phyloP scores from a whole-genome alignment of 2,329 filamentous ascomycete genomes.

The Xylaria sp. region DNA sequence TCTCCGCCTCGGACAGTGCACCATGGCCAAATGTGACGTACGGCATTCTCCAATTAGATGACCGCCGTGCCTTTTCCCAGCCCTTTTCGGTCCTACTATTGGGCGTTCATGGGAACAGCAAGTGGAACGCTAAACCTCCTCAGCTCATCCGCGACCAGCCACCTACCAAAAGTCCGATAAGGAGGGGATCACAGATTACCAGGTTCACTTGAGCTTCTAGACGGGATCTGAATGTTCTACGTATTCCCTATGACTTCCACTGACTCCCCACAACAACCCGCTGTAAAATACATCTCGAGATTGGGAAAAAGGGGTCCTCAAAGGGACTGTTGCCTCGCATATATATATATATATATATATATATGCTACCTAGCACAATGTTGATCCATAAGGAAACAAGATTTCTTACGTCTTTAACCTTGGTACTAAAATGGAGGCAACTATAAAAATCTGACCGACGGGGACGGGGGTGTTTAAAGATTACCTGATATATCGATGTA shows the following conservation, averaged over 20 bases:
- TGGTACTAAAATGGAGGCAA: neutral
- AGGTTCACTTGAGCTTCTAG: neutral
- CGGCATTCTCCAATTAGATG: slow-evolving; percentile 26
- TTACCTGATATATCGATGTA: neutral
- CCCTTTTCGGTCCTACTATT: slow-evolving; percentile 32
- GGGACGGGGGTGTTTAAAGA: neutral
- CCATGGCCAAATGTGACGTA: slow-evolving; percentile 16
- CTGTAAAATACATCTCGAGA: neutral
- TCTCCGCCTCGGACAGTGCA: slow-evolving; percentile 21
- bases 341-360: neutral
- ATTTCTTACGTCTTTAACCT: neutral
- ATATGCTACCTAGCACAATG: neutral
- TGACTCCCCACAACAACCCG: neutral
- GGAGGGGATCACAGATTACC: slow-evolving; percentile 1
- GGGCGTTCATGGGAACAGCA: slow-evolving; percentile 24
- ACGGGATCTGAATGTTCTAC: neutral
- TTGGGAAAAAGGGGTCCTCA: neutral
- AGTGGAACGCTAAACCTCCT: slow-evolving; percentile 27
- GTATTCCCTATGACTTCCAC: neutral
- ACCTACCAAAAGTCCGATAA: slow-evolving; percentile 22
- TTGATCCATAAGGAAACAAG: neutral
- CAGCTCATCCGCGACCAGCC: slow-evolving; percentile 23
- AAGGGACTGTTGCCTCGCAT: neutral
- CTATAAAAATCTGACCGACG: slow-evolving; percentile 6
- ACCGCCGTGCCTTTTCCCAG: slow-evolving; percentile 9